phyloP scores from a whole-genome alignment of 768 basidiomycete species.

The Tylopilus sp. region DNA sequence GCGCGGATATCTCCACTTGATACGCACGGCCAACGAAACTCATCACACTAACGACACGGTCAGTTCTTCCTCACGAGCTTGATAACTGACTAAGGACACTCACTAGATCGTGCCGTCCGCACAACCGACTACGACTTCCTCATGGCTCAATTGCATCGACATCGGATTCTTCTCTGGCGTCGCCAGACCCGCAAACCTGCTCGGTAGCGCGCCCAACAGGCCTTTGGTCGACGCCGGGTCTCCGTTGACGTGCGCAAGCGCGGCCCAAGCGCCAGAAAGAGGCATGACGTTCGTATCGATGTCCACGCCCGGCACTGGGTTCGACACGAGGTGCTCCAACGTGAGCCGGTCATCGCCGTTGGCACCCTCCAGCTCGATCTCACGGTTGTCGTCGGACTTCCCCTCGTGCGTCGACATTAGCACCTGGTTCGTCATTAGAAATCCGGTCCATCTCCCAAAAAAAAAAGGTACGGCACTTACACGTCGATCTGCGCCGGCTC shows the following conservation, averaged over 20 bases:
- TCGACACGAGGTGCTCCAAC: slow-evolving; percentile 12
- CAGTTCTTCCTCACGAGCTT: no score
- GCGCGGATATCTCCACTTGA: slow-evolving; percentile 29
- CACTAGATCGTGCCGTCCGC: slow-evolving; percentile 91
- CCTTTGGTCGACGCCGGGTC: slow-evolving; percentile 45
- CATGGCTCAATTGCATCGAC: slow-evolving; percentile 90
- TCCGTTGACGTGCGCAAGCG: slow-evolving; percentile 45
- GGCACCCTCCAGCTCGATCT: slow-evolving; percentile 13
- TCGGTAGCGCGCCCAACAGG: slow-evolving; percentile 56
- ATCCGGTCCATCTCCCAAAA: background rate
- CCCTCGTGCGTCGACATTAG: slow-evolving; percentile 80
- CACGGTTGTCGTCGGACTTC: background rate
- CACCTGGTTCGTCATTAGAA: slow-evolving; percentile 43
- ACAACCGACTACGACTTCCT: slow-evolving; percentile 89
- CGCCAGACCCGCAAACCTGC: slow-evolving; percentile 73
- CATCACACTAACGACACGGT: slow-evolving; percentile 57
- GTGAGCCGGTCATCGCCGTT: background rate
- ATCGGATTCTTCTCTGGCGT: slow-evolving; percentile 92
- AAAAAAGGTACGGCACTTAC: slow-evolving; percentile 40
- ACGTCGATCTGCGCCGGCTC: slow-evolving; percentile 77
- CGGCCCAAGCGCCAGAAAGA: slow-evolving; percentile 73
- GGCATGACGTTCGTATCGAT: slow-evolving; percentile 64
- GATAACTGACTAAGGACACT: slow-evolving; percentile 32
- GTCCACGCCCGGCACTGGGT: slow-evolving; percentile 45
- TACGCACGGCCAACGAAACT: slow-evolving; percentile 60